Evolutionary conservation across 129 eudicot genomes (phyloP), one percentile per base, ranked within the genome.

Genomic region (Scalesia atractyloides): DNA sequence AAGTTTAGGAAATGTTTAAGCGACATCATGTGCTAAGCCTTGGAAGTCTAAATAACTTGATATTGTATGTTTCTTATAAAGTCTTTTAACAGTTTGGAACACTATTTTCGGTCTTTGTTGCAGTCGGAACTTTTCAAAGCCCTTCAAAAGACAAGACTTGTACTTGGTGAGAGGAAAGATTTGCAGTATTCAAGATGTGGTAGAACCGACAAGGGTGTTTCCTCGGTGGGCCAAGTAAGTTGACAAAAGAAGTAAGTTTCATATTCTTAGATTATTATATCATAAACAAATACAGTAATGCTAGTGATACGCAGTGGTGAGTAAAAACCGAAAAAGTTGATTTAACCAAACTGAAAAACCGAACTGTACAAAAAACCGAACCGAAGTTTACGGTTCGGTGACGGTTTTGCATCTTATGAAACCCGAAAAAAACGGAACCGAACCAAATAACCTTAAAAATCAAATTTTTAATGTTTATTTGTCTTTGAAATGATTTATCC

Each of bases 201-300:
- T 74, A 90, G 98, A 87, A 94, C 98, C 66, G 98, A 94, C 83
- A 94, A 86, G 81, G 98, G 98, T 81, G 98, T 94, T 70, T 94
- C 98, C 30, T 88, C 98, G 57, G 87, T 86, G 77, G 98, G 98
- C 63, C 98, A 94, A 83, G 98, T 94, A 84, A 84, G 92, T 78
- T 66, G 44, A 76, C 20, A 34, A 5, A 62, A 64, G 73, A 61
- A 79, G 72, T 75, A 71, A 70, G 64, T 64, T 75, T 72, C 73
- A 37, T 64, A 12, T 56, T 68, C 76, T 81, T 34, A 5, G 16
- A 20, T 70, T 17, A 16, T 22, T 66, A 44, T 73, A 18, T 62
- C n/a, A 51, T 64, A 36, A 4, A 11, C 24, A 37, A 26, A 37
- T 43, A 59, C 19, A 15, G 20, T 47, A 9, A 49, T n/a, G 5